Percentiles rank a stretch among this genome's conserved stretches.
Conservation (phyloP, 1,284 basidiomycete genomes). For the Hymenochaete sp. region DNA sequence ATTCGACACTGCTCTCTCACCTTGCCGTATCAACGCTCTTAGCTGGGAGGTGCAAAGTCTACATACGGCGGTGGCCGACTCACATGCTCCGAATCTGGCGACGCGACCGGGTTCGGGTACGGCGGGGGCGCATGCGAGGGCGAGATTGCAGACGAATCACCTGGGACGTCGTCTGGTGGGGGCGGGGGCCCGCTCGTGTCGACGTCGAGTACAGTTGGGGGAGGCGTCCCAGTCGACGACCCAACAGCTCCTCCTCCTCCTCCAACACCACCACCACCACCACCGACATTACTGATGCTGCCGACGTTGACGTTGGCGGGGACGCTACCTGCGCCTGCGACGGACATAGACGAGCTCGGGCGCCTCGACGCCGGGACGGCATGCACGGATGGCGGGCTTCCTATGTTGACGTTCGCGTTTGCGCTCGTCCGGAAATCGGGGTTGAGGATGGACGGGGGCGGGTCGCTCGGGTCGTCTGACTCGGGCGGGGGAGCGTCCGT, state of each 20-base stretch:
- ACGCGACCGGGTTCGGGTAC: slow-evolving; percentile 47
- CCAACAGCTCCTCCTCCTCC: no score
- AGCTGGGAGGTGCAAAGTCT: slow-evolving; percentile 29
- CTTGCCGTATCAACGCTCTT: no score
- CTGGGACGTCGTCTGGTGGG: slow-evolving; percentile 8
- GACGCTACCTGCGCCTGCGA: no score
- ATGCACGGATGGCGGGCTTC: no score
- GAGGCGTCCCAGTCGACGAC: slow-evolving; percentile 27
- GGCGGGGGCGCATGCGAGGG: slow-evolving; percentile 36
- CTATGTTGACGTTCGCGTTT: no score
- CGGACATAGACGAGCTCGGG: no score
- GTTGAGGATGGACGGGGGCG: slow-evolving; percentile 27
- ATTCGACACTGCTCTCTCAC: no score
- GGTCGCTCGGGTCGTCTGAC: slow-evolving; percentile 40
- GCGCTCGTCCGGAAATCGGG: slow-evolving; percentile 12
- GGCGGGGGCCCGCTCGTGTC: slow-evolving; percentile 16
- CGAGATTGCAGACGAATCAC: slow-evolving; percentile 20
- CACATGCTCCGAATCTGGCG: slow-evolving; percentile 37
- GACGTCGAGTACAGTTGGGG: slow-evolving; percentile 19
- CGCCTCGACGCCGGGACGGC: no score
- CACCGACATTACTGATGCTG: no score
- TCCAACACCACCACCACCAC: no score
- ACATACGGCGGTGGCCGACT: slow-evolving; percentile 40
- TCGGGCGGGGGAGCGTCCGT: no score
- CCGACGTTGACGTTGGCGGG: no score